These are phyloP conservation scores for Pyrus bretschneideri DNA, from an alignment of 306 rosid species.

Conservation along the genomic window DNA sequence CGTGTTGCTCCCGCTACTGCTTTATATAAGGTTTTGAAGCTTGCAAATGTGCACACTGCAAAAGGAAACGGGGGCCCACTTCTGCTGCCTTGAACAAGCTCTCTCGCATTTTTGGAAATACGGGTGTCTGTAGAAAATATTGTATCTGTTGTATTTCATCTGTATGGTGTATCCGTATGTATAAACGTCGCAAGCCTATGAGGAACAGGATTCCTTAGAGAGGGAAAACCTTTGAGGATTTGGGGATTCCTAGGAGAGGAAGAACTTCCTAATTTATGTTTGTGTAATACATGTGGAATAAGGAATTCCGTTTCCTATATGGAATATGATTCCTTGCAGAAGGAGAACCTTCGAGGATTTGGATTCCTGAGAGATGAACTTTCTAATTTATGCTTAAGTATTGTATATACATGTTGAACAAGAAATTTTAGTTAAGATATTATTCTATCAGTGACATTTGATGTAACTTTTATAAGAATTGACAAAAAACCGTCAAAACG, in stretches of 20 bases:
- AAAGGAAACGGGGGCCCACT: conserved; percentile 24
- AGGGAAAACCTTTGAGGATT: background rate
- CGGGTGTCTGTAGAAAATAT: background rate
- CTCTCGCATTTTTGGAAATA: background rate
- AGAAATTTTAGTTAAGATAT: no score
- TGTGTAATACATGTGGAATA: no score
- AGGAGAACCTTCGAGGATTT: background rate
- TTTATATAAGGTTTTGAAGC: conserved; percentile 30
- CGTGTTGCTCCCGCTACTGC: conserved; percentile 17
- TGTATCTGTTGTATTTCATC: background rate
- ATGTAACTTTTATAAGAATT: no score
- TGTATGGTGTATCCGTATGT: background rate
- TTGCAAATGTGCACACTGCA: background rate
- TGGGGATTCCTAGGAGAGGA: no score
- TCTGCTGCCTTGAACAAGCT: background rate
- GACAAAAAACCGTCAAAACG: no score
- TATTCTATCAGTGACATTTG: background rate
- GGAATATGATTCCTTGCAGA: background rate
- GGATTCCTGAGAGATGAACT: background rate
- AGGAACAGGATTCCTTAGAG: background rate
- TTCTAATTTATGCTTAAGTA: no score
- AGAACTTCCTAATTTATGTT: no score
- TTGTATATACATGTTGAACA: no score
- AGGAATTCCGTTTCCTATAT: no score
- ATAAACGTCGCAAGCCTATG: background rate